Evolutionary conservation across 306 rosid genomes (phyloP), one percentile per base, ranked within the genome.

Genomic region (Begonia loranthoides): DNA sequence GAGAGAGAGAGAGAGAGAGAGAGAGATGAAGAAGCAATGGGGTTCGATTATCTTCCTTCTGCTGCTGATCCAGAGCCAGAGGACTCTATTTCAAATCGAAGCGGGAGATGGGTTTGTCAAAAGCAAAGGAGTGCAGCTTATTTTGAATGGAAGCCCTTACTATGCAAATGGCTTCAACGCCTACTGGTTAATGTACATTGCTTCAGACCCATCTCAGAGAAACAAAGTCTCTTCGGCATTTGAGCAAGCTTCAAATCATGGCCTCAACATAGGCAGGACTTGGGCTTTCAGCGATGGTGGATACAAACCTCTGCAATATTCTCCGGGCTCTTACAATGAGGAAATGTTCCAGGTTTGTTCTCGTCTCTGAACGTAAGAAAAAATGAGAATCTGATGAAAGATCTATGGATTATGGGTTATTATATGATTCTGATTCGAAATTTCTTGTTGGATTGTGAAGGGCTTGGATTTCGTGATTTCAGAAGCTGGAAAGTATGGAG

Each of bases 261-360:
- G 88, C 49, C 93, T 86, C 41, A 70, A 71, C 58, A 69, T 92
- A 0, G 87, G 72, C 13, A 82, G 99, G 62, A 74, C 94, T 55
- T 82, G 94, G 99, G 99, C 99, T 59, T 86, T 90, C 67, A 76
- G 79, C n/a, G 99, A 92, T 63, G 99, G 77, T 10, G 96, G 87
- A 9, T 68, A 74, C 50, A 62, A 54, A 14, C 80, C 99, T 15
- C 57, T 90, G 0, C 99, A 90, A 64, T 51, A 41, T 59, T 83
- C 96, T 51, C 99, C 99, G 14, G 94, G 99, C 14, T 76, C 87
- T 12, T 90, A 90, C 64, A 81, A 86, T 17, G 94, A 90, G 40
- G 60, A 75, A 50, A 67, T 76, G 70, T 90, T 90, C 48, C 84
- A 78, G 94, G 99, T 87, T 48, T 5, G 6, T 15, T 16, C 8